phyloP scores from a whole-genome alignment of 1,284 basidiomycete genomes.

The Ceratobasidium sp. region DNA sequence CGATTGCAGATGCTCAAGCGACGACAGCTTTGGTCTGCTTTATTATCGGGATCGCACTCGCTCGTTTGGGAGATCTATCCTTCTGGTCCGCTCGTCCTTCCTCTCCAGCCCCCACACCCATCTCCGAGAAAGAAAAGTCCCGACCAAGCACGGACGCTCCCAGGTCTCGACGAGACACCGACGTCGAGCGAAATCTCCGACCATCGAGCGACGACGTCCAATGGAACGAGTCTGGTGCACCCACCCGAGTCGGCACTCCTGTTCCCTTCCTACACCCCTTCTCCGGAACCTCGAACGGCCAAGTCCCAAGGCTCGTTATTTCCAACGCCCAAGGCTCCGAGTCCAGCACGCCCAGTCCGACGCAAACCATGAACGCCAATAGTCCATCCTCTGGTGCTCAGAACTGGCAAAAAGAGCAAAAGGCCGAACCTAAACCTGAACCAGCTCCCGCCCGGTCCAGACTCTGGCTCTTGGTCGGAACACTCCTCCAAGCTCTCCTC shows the following conservation, averaged over 20 bases:
- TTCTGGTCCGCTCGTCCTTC: slow-evolving; percentile 6
- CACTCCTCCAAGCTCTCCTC: slow-evolving; percentile 20
- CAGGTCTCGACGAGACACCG: too few species aligned
- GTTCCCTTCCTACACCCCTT: neutral
- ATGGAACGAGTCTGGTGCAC: slow-evolving; percentile 27
- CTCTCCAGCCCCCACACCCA: neutral
- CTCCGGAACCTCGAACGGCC: neutral
- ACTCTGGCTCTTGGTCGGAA: slow-evolving; percentile 30
- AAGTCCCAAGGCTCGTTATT: neutral
- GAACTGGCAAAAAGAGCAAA: neutral
- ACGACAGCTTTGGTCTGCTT: slow-evolving; percentile 20
- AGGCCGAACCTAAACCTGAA: neutral
- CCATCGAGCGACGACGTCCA: neutral
- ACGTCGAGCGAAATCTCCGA: slow-evolving; percentile 10
- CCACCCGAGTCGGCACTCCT: slow-evolving; percentile 30
- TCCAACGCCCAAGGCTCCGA: neutral
- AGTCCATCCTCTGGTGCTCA: neutral
- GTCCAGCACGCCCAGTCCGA: neutral
- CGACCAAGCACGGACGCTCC: too few species aligned
- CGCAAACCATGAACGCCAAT: neutral
- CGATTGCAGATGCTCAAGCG: slow-evolving; percentile 25
- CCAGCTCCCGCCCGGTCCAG: slow-evolving; percentile 13
- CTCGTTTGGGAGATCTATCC: slow-evolving; percentile 17
- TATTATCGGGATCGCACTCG: slow-evolving; percentile 27
- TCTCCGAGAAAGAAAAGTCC: neutral